A percentile compares a stretch with the other conserved stretches of the same genome.
Conservation (phyloP, 2,329 filamentous ascomycete species). For the Orbilia brochopaga region DNA sequence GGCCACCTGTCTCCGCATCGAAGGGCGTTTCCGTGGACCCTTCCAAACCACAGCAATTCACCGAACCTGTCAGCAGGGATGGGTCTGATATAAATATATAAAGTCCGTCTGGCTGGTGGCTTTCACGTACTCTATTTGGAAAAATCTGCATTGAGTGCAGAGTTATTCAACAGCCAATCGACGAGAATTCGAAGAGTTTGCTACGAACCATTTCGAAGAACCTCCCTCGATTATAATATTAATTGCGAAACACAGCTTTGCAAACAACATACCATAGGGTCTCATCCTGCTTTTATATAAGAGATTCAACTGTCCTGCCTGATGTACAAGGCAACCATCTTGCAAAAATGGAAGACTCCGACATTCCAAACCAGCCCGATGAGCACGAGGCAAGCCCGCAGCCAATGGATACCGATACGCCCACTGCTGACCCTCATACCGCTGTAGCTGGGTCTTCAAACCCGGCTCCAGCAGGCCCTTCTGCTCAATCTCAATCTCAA, state of each 20-base stretch:
- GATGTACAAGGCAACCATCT: constrained; percentile 12
- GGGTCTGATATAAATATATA: background rate
- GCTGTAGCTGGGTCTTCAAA: background rate
- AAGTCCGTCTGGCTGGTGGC: background rate
- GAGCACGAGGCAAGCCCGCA: constrained; percentile 1
- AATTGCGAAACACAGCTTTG: no score
- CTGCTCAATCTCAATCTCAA: background rate
- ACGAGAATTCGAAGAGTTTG: no score
- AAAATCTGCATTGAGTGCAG: no score
- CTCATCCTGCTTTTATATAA: background rate
- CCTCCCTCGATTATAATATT: no score
- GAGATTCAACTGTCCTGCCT: background rate
- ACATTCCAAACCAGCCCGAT: constrained; percentile 10
- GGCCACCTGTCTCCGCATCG: no score
- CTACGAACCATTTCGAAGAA: no score
- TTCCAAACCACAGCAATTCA: no score
- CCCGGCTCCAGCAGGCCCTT: background rate
- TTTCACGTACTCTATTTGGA: no score
- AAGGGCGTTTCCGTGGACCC: no score
- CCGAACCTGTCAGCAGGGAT: no score
- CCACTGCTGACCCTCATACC: constrained; percentile 3
- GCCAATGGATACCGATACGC: constrained; percentile 6
- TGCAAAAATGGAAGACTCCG: constrained; percentile 26
- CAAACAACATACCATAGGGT: no score
- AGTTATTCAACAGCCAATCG: no score